Evolutionary conservation across 768 basidiomycete genomes (phyloP).

Genomic region (Cystofilobasidium bisporidii): DNA sequence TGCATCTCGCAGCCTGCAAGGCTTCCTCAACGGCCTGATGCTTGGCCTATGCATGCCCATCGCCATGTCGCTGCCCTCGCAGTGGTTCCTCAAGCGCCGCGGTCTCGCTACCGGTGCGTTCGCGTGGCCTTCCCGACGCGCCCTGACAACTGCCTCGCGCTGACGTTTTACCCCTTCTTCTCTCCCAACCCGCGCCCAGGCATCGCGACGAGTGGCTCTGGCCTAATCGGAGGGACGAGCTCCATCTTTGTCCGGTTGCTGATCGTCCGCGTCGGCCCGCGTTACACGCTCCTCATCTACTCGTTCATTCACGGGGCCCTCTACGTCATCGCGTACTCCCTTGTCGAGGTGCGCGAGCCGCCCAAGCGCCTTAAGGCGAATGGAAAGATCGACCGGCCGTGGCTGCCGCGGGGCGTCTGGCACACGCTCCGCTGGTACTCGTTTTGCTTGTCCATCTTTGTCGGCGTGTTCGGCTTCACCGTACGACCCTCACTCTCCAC

Average conservation of each 20-base stretch:
- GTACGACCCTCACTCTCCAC: no score
- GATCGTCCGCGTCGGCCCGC: constrained; percentile 3
- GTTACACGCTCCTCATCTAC: constrained; percentile 14
- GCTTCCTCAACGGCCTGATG: constrained; percentile 9
- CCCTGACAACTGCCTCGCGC: neutral
- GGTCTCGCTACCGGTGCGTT: constrained; percentile 21
- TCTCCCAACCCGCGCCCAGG: neutral
- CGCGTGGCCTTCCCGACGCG: neutral
- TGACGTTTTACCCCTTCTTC: neutral
- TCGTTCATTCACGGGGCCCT: constrained; percentile 7
- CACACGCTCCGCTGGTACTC: constrained; percentile 7
- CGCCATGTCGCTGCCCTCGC: constrained; percentile 12
- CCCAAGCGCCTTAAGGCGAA: neutral
- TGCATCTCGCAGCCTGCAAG: constrained; percentile 7
- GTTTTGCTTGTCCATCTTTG: constrained; percentile 1
- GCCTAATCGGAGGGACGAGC: constrained; percentile 6
- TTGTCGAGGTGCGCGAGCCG: neutral
- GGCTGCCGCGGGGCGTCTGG: constrained; percentile 16
- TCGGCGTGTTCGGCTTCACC: constrained; percentile 9
- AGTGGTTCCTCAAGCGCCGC: constrained; percentile 6
- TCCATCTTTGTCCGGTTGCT: constrained; percentile 17
- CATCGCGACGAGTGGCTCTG: constrained; percentile 15
- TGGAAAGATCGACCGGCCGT: constrained; percentile 8
- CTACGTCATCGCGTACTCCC: constrained; percentile 1
- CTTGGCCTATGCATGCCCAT: constrained; percentile 10